phyloP scores from a whole-genome alignment of 208 protist genomes.

The Crithidia expoeki region DNA sequence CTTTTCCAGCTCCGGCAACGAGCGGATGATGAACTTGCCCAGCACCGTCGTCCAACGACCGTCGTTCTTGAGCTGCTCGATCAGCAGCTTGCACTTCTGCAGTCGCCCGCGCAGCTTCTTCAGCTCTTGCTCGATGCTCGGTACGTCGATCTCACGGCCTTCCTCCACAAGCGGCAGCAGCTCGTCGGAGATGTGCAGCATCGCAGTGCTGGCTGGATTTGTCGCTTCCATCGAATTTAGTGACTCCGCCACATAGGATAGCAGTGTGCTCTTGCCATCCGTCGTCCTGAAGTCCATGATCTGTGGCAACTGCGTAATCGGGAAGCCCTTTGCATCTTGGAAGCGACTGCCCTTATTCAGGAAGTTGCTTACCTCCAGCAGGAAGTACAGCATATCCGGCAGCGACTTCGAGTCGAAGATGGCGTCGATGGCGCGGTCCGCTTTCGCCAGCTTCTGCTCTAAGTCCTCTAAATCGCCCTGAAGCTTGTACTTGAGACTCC shows the following conservation, averaged over 20 bases:
- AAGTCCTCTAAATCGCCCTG: constrained; percentile 51
- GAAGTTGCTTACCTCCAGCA: constrained; percentile 78
- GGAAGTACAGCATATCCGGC: constrained; percentile 56
- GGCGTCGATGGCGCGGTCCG: constrained; percentile 41
- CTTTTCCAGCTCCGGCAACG: constrained; percentile 45
- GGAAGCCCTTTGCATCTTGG: constrained; percentile 75
- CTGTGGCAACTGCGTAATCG: constrained; percentile 68
- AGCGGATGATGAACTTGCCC: constrained; percentile 63
- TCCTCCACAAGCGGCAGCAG: constrained; percentile 59
- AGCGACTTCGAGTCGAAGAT: constrained; percentile 54
- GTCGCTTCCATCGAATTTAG: constrained; percentile 12
- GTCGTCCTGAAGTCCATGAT: constrained; percentile 76
- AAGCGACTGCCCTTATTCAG: constrained; percentile 79
- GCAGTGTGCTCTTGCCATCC: constrained; percentile 63
- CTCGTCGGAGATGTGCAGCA: constrained; percentile 56
- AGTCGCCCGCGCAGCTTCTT: constrained; percentile 43
- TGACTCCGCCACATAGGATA: constrained; percentile 59
- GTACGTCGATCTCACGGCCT: constrained; percentile 59
- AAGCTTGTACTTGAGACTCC: constrained; percentile 74
- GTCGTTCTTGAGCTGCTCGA: constrained; percentile 57
- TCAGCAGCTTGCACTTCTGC: constrained; percentile 52
- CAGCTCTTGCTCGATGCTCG: constrained; percentile 60
- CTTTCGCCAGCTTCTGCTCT: constrained; percentile 50
- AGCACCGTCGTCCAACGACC: constrained; percentile 60
- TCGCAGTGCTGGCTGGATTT: constrained; percentile 34